These are phyloP conservation scores for Penicillium pancosmium DNA, from an alignment of 495 filamentous ascomycete species.

Conservation along the genomic window DNA sequence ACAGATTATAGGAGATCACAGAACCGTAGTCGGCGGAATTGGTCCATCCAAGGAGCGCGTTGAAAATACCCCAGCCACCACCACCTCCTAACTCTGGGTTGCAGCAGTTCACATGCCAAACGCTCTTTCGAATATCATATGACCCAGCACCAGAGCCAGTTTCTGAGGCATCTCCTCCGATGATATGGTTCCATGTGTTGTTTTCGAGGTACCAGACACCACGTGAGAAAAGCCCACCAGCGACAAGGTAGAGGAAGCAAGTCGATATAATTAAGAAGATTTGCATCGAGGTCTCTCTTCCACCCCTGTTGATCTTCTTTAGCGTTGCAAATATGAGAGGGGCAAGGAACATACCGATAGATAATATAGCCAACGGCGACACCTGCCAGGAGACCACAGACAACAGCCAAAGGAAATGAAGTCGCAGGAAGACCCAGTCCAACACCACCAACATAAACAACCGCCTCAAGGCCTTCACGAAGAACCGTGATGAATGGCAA, in stretches of 20 bases:
- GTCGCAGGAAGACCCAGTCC: constrained; percentile 64
- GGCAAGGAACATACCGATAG: constrained; percentile 63
- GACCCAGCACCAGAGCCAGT: constrained; percentile 78
- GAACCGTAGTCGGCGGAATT: constrained; percentile 82
- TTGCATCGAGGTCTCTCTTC: constrained; percentile 68
- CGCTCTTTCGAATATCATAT: constrained; percentile 80
- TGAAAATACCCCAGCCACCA: constrained; percentile 89
- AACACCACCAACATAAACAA: constrained; percentile 82
- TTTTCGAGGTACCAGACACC: constrained; percentile 73
- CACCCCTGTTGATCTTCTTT: constrained; percentile 46
- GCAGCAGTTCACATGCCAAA: constrained; percentile 95
- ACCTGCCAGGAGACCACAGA: constrained; percentile 68
- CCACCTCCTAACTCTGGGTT: constrained; percentile 71
- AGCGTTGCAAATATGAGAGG: background rate
- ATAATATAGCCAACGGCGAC: constrained; percentile 66
- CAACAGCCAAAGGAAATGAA: constrained; percentile 72
- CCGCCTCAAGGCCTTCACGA: constrained; percentile 78
- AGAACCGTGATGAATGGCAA: constrained; percentile 82
- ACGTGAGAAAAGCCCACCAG: constrained; percentile 78
- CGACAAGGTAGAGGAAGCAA: constrained; percentile 82
- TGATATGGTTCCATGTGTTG: constrained; percentile 61
- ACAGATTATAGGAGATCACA: constrained; percentile 85
- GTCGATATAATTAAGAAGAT: constrained; percentile 80
- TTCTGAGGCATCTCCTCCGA: constrained; percentile 76
- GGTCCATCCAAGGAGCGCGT: constrained; percentile 77